Conservation (phyloP, 306 rosid genomes). For the Psophocarpus tetragonolobus region DNA sequence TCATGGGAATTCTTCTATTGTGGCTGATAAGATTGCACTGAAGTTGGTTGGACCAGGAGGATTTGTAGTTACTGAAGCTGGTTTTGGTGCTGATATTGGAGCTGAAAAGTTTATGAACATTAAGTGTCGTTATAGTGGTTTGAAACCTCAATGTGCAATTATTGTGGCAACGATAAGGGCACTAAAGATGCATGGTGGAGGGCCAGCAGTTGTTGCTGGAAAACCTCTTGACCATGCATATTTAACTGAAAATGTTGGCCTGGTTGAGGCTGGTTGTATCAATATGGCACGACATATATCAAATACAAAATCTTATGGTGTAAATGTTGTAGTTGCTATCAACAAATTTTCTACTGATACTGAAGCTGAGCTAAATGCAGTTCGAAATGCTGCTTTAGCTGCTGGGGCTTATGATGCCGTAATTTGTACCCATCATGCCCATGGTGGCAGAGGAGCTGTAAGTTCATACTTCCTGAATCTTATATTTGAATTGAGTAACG, state of each 20-base stretch:
- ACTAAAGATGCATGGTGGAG: slow-evolving; percentile 97
- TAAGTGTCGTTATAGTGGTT: slow-evolving; percentile 89
- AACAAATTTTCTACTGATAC: slow-evolving; percentile 88
- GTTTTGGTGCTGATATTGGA: slow-evolving; percentile 98
- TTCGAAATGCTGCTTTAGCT: slow-evolving; percentile 66
- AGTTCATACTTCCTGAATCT: slow-evolving; percentile 36
- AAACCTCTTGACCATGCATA: slow-evolving; percentile 91
- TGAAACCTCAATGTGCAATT: slow-evolving; percentile 92
- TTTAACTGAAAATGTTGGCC: slow-evolving; percentile 70
- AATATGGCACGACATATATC: slow-evolving; percentile 83
- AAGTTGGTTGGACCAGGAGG: slow-evolving; percentile 97
- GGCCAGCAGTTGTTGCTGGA: slow-evolving; percentile 94
- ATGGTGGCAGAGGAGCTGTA: slow-evolving; percentile 99
- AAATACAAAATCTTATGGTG: slow-evolving; percentile 78
- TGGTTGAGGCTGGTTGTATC: slow-evolving; percentile 94
- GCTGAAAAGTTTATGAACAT: slow-evolving; percentile 96
- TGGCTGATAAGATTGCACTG: slow-evolving; percentile 96
- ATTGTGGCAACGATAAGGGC: slow-evolving; percentile 95
- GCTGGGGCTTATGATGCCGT: slow-evolving; percentile 95
- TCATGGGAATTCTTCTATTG: slow-evolving; percentile 94
- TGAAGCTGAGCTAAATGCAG: slow-evolving; percentile 83
- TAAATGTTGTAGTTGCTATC: slow-evolving; percentile 91
- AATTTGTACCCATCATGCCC: slow-evolving; percentile 91
- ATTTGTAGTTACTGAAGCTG: slow-evolving; percentile 98
- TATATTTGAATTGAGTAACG: slow-evolving; percentile 25